phyloP scores from a whole-genome alignment of 768 basidiomycete species.

The Coprinellus aureogranulatus region DNA sequence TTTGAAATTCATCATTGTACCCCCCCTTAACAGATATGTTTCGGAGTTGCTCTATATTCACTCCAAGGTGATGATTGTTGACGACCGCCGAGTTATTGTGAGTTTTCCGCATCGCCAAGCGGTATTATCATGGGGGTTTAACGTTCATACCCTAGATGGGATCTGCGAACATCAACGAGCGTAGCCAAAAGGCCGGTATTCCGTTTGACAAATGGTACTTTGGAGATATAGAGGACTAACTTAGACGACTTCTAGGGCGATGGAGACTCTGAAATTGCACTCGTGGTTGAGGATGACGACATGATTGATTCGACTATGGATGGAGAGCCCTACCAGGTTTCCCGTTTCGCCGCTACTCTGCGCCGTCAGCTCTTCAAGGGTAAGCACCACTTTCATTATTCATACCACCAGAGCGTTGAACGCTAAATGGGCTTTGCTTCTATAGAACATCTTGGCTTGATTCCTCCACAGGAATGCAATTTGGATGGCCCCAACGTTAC shows the following conservation, averaged over 20 bases:
- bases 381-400: conserved; percentile 23
- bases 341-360: conserved; percentile 80
- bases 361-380: conserved; percentile 83
- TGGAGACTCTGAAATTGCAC: conserved; percentile 91
- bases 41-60: conserved; percentile 84
- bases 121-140: too few species aligned
- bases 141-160: too few species aligned
- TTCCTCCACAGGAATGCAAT: conserved; percentile 62
- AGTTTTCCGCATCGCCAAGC: conserved; percentile 24
- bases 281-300: conserved; percentile 88
- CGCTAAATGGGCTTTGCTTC: too few species aligned
- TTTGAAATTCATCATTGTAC: neutral
- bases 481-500: conserved; percentile 33
- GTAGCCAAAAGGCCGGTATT: conserved; percentile 63
- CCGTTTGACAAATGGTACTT: neutral
- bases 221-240: conserved; percentile 1
- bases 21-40: conserved; percentile 54
- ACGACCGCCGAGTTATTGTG: conserved; percentile 86
- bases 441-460: conserved; percentile 84
- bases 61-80: conserved; percentile 91
- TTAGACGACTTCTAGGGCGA: conserved; percentile 59
- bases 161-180: conserved; percentile 90
- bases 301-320: conserved; percentile 75
- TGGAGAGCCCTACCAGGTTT: conserved; percentile 66
- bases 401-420: too few species aligned